Base-by-base conservation (phyloP, 139 green algal genomes). In the Monoraphidium neglectum region DNA sequence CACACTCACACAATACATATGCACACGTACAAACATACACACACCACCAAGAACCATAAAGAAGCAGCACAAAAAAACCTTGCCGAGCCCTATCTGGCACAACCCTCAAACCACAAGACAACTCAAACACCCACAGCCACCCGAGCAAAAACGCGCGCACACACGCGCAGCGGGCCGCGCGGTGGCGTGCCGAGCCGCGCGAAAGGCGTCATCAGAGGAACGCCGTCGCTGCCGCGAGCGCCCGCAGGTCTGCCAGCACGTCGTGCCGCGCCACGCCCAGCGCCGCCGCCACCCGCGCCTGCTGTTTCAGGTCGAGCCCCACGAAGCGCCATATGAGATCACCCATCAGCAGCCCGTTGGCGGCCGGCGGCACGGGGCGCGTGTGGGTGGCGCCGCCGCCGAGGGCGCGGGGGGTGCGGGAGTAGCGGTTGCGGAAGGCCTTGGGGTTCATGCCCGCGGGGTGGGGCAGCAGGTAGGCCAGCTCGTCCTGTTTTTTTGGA, bases 391-490 rank as follows among this genome's bases (percentile, higher is more conserved):
- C 53, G 13, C 46, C 59, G 8, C 63, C 37, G 32, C 57, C 40
- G 26, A n/a, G n/a, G 30, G 46, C 30, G 16, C 24, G 26, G 3
- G 43, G 32, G 74, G 32, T 54, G 83, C 83, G 38, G 6, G 28
- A 26, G 38, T 74, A 75, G 53, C 75, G 54, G 3, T 6, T 65
- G 40, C 91, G 88, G 79, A 95, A 95, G 15, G 87, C 78, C 4
- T 77, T 79, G 23, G 91, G 90, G 77, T 95, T 95, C 35, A 95
- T 78, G 3, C 91, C 91, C 8, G 86, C 91, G 21, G 78, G 63
- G 54, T 95, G 90, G 32, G 60, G 68, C 37, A 92, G 64, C 30
- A 56, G 56, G 32, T 74, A 47, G n/a, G 47, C 53, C 37, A 95
- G 62, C 60, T 83, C 76, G 49, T 57, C 63, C 83, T 92, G 86